phyloP scores from a whole-genome alignment of 2,329 filamentous ascomycete genomes.

The Parastagonospora nodorum region DNA sequence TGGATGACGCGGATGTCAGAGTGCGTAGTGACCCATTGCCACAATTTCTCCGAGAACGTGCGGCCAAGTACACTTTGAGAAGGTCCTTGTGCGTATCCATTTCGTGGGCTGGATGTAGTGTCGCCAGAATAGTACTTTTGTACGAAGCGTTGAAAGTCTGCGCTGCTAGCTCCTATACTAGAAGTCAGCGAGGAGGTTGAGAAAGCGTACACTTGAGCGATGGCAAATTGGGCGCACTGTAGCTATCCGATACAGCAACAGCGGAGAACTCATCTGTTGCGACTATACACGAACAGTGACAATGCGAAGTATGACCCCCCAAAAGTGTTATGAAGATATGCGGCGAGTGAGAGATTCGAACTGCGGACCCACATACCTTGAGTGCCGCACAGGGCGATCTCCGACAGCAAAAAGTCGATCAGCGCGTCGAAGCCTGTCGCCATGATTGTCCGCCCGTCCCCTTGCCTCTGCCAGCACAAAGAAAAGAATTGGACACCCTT shows the following conservation, averaged over 20 bases:
- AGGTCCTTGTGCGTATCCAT: conserved; percentile 5
- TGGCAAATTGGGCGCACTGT: too few relatives aligned
- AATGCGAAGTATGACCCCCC: neutral
- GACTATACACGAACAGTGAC: neutral
- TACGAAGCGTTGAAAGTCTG: conserved; percentile 48
- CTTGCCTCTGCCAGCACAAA: conserved; percentile 17
- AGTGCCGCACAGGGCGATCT: conserved; percentile 63
- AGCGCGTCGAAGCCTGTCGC: conserved; percentile 58
- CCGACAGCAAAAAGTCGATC: conserved; percentile 62
- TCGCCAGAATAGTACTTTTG: conserved; percentile 40
- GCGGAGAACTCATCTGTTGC: too few relatives aligned
- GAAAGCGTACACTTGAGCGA: too few relatives aligned
- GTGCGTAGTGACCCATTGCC: conserved; percentile 62
- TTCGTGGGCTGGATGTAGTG: neutral
- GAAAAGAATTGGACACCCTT: conserved; percentile 9
- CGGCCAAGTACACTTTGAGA: conserved; percentile 49
- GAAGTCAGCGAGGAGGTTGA: neutral
- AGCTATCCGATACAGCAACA: too few relatives aligned
- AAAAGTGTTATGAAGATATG: conserved; percentile 1
- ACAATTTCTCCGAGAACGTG: conserved; percentile 58
- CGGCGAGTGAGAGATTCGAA: conserved; percentile 8
- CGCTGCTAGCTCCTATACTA: conserved; percentile 46
- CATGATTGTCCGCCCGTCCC: conserved; percentile 30
- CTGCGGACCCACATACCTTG: conserved; percentile 55
- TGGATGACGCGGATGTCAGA: conserved; percentile 61